Conservation (phyloP, 2,329 filamentous ascomycete genomes). For the Clonostachys chloroleuca region DNA sequence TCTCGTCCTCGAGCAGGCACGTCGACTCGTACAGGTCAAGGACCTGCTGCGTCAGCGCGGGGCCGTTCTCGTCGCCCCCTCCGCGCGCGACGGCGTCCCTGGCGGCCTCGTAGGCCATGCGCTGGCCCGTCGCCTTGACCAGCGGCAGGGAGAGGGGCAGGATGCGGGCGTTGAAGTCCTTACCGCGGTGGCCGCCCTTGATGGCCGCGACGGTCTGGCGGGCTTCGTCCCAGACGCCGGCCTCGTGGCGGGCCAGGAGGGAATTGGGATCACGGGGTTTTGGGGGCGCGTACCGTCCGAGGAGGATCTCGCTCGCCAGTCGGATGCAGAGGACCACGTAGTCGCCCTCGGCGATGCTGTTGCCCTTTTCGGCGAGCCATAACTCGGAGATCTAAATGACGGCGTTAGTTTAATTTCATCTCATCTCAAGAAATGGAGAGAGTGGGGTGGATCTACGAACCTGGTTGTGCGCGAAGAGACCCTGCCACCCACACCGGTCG, state of each 20-base stretch:
- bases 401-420: too few species aligned
- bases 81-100: not conserved
- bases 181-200: constrained; percentile 6
- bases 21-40: too few species aligned
- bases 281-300: constrained; percentile 13
- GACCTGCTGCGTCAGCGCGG: too few species aligned
- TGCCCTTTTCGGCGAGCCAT: constrained; percentile 8
- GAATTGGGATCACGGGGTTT: constrained; percentile 2
- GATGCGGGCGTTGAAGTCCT: constrained; percentile 10
- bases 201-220: not conserved
- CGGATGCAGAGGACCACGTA: constrained; percentile 17
- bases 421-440: too few species aligned
- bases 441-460: too few species aligned
- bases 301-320: constrained; percentile 15
- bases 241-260: constrained; percentile 13
- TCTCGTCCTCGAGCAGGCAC: too few species aligned
- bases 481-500: constrained; percentile 20
- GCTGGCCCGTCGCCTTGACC: constrained; percentile 14
- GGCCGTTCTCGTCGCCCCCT: too few species aligned
- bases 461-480: constrained; percentile 14
- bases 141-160: constrained; percentile 14
- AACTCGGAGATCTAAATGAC: constrained; percentile 9
- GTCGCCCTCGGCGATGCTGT: constrained; percentile 17
- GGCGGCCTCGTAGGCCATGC: constrained; percentile 20
- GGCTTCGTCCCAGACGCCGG: not conserved